Base-by-base conservation (phyloP, 352 stramenopile genomes). In the Globisporangium solare region DNA sequence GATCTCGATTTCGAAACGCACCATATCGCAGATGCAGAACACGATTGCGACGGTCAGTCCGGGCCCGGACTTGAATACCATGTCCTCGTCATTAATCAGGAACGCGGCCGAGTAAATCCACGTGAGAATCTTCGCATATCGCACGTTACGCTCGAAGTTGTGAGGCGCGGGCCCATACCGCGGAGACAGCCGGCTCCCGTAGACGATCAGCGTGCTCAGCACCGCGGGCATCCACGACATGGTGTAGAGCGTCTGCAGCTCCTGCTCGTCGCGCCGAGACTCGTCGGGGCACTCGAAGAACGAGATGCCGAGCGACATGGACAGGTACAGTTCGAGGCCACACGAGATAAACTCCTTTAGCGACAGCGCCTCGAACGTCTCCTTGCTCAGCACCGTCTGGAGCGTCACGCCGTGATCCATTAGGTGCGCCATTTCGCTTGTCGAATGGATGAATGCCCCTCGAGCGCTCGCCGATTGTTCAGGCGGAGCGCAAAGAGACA, bases 1-100 rank as follows among this genome's bases (percentile, higher is more conserved):
- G 69, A 89, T 71, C 51, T 92, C 82, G 68, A 92, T 86, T 41
- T 89, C 57, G 58, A 88, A 89, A 48, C 82, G 82, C 27, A 71
- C 71, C 1, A 92, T 32, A 63, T 92, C 82, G n/a, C 75, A 70
- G 7, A 88, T 48, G 14, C 63, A 83, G 42, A 92, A 92, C 51
- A 89, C 64, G n/a, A 80, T 74, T 0, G 77, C 80, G 24, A 92
- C 76, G 54, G 80, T 68, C 22, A 92, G 67, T 31, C 69, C 79
- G 13, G 82, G 82, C 0, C 82, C 82, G 45, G 73, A 72, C 68
- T 92, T 92, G 61, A 88, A 15, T 24, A 62, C 54, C 82, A 92
- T 92, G 64, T 86, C 77, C 20, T 76, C 65, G 60, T 89, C 82
- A 70, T 70, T 83, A 21, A 92, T 67, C 51, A 92, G 69, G 58